These are phyloP conservation scores for Trypanosoma congolense DNA, from an alignment of 208 protist genomes.

Conservation along the genomic window DNA sequence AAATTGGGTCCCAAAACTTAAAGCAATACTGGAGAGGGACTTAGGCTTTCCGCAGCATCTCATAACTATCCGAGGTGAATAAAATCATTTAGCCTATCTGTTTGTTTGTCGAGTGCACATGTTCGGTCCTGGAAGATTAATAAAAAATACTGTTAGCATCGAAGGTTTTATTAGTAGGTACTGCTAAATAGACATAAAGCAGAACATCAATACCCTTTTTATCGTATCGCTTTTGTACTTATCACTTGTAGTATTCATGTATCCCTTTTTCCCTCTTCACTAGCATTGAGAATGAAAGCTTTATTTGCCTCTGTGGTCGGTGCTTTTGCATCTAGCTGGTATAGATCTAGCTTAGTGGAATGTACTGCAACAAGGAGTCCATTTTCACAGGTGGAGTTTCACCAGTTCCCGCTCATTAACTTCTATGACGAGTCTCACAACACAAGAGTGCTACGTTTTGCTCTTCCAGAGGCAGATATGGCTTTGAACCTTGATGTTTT, in stretches of 20 bases:
- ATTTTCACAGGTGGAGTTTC: conserved; percentile 78
- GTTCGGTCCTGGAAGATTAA: too few species aligned
- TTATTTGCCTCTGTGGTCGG: conserved; percentile 49
- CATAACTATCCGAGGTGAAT: conserved; percentile 9
- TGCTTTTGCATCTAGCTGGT: conserved; percentile 55
- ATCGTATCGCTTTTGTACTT: conserved; percentile 1
- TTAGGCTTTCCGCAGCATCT: conserved; percentile 25
- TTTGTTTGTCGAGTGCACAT: too few species aligned
- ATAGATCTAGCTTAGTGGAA: conserved; percentile 25
- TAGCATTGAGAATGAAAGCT: conserved; percentile 80
- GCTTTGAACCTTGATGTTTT: conserved; percentile 75
- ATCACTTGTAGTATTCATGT: too few species aligned
- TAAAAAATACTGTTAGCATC: too few species aligned
- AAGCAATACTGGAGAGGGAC: conserved; percentile 35
- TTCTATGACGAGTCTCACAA: conserved; percentile 84
- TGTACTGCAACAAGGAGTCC: conserved; percentile 47
- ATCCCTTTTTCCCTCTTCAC: too few species aligned
- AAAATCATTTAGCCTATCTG: neutral
- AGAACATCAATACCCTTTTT: conserved; percentile 4
- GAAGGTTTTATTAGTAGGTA: conserved; percentile 2
- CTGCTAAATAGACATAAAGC: neutral
- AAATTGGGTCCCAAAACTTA: conserved; percentile 25
- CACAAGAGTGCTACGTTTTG: conserved; percentile 86
- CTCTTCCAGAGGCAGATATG: conserved; percentile 75
- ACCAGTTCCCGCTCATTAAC: conserved; percentile 68